Percentiles rank a stretch among this genome's conserved stretches.
phyloP scores from a whole-genome alignment of 345 rosid species.

The Balakata baccata region DNA sequence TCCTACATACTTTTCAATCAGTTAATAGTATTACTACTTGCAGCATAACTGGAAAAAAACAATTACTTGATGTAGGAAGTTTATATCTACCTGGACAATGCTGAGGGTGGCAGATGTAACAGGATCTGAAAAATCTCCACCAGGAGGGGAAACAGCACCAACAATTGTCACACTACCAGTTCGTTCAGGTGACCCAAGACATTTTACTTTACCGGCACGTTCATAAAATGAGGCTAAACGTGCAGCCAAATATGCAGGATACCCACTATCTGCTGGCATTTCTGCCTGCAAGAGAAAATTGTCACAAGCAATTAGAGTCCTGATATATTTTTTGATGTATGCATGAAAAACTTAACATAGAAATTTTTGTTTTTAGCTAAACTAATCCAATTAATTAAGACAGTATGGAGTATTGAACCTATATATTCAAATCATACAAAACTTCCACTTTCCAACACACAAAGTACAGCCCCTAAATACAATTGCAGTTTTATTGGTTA shows the following conservation, averaged over 20 bases:
- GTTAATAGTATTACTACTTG: background rate
- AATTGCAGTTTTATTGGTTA: background rate
- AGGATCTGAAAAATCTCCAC: constrained; percentile 99
- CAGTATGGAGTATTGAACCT: background rate
- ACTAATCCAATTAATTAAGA: background rate
- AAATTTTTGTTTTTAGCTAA: background rate
- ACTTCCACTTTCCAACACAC: background rate
- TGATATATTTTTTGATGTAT: background rate
- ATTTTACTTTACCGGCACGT: constrained; percentile 98
- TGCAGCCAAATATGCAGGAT: constrained; percentile 99
- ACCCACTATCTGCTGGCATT: constrained; percentile 99
- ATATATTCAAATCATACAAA: background rate
- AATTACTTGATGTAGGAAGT: background rate
- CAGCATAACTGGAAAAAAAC: background rate
- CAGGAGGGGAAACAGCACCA: constrained; percentile 99
- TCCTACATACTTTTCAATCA: background rate
- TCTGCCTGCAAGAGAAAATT: constrained; percentile 68
- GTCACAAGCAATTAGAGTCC: constrained; percentile 11
- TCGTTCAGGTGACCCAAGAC: constrained; percentile 98
- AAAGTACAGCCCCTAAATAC: background rate
- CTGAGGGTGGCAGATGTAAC: constrained; percentile 99
- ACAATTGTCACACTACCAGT: constrained; percentile 98
- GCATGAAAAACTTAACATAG: background rate
- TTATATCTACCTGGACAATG: constrained; percentile 84
- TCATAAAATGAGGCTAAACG: constrained; percentile 98